These are phyloP conservation scores for Aspergillus ochraceus DNA, from an alignment of 2,329 filamentous ascomycete genomes.

Conservation along the genomic window DNA sequence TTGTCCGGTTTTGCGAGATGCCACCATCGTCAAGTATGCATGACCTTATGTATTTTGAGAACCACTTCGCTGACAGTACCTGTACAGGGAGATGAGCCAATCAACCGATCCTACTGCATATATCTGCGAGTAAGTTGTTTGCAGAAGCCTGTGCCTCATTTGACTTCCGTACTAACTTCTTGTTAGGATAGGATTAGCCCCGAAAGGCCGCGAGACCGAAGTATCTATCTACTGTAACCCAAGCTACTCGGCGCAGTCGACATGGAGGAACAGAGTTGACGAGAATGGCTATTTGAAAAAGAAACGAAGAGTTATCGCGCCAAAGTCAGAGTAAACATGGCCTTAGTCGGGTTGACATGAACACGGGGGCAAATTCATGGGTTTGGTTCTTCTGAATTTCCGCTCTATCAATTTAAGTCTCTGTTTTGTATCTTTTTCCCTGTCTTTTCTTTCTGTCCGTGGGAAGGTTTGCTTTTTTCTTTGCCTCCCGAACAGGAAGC, in stretches of 20 bases:
- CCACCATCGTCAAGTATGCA: background rate
- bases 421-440: too few relatives aligned
- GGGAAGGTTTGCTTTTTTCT: too few relatives aligned
- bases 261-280: background rate
- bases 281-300: background rate
- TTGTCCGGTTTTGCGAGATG: slow-evolving; percentile 1
- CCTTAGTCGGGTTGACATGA: too few relatives aligned
- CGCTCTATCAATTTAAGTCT: too few relatives aligned
- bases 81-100: background rate
- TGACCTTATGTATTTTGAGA: background rate
- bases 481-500: too few relatives aligned
- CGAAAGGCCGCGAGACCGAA: background rate
- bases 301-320: background rate
- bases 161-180: background rate
- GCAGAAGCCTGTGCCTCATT: background rate
- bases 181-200: background rate
- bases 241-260: background rate
- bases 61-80: background rate
- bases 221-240: background rate
- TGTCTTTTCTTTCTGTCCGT: too few relatives aligned
- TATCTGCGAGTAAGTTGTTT: background rate
- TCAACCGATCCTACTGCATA: background rate
- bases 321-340: background rate
- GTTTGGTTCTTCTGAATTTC: too few relatives aligned
- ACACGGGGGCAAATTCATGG: too few relatives aligned